Base-by-base conservation (phyloP, 2,329 filamentous ascomycete species). In the Capronia coronata region DNA sequence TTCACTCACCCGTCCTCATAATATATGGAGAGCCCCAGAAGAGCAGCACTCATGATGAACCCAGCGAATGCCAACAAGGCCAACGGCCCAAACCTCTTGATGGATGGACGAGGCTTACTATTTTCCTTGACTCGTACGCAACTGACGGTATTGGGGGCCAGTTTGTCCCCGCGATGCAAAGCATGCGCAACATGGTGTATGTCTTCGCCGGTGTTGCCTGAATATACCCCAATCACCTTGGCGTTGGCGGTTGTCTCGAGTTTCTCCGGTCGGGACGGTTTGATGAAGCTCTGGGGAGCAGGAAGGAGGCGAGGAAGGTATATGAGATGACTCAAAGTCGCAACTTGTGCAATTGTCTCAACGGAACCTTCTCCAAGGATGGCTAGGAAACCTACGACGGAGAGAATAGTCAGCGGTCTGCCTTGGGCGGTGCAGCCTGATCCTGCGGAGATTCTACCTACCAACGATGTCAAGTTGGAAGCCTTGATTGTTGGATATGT, bases 391-490 rank as follows among this genome's bases (percentile, higher is more conserved):
- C 59, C 59, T 61, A n/a, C 14, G 25, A 22, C 2, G 22, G 29
- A 6, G 22, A 14, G 14, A n/a, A 19, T 27, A 19, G 37, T 46
- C 43, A 49, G 46, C 37, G 14, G 34, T 38, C 29, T 47, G 19
- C 22, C 37, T 14, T 6, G 25, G 19, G 9, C 11, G 11, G 19
- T 14, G 10, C 10, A 14, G 18, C 14, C 27, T 21, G 11, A 23
- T 19, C n/a, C n/a, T 11, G 11, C n/a, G 37, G 11, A 41, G 19
- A 10, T 9, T 22, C 8, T 13, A 48, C 57, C 51, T 29, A 64
- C 75, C 75, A 51, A 78, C 75, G 41, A 77, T 76, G 58, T 78
- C 75, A 41, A 77, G 69, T 57, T 77, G 73, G 43, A 77, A 67
- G 43, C 68, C 61, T 9, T 64, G 54, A 19, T 54, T 57, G 35